A percentile compares a stretch with the other conserved stretches of the same genome.
Conservation (phyloP, 2,329 filamentous ascomycete species). For the Eutypa lata region DNA sequence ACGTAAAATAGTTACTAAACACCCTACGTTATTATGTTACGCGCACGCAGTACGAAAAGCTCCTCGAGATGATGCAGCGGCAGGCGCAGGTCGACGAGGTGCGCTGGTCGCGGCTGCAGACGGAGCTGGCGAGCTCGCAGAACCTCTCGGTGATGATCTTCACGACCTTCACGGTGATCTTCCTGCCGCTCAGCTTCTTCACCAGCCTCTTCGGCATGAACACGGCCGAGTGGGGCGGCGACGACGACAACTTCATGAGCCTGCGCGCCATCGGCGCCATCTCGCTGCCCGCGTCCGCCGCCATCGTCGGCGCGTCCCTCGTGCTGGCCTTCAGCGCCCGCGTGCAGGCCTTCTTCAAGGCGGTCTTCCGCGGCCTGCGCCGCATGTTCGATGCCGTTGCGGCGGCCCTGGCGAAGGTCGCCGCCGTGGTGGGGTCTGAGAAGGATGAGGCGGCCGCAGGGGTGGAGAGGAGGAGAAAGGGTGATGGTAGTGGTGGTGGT, state of each 20-base stretch:
- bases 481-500: no score
- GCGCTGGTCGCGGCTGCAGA: constrained; percentile 58
- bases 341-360: constrained; percentile 31
- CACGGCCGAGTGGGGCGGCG: constrained; percentile 56
- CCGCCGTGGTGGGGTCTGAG: no score
- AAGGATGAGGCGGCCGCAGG: constrained; percentile 10
- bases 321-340: constrained; percentile 54
- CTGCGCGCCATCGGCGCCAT: constrained; percentile 45
- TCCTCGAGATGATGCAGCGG: constrained; percentile 65
- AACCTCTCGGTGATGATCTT: constrained; percentile 65
- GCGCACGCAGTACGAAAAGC: constrained; percentile 58
- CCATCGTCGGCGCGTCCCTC: constrained; percentile 48
- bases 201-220: constrained; percentile 66
- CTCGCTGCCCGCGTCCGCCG: constrained; percentile 44
- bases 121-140: constrained; percentile 60
- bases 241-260: constrained; percentile 36
- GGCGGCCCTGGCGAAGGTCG: no score
- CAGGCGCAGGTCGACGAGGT: constrained; percentile 66
- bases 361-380: constrained; percentile 16
- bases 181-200: constrained; percentile 63
- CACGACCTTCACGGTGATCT: constrained; percentile 61
- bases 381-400: constrained; percentile 3
- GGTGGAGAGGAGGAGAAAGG: constrained; percentile 2
- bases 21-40: no score
- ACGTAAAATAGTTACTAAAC: no score